Percentiles rank a stretch among this genome's conserved stretches.
Evolutionary conservation across 2,329 filamentous ascomycete species (phyloP).

Genomic region (Oidium heveae): DNA sequence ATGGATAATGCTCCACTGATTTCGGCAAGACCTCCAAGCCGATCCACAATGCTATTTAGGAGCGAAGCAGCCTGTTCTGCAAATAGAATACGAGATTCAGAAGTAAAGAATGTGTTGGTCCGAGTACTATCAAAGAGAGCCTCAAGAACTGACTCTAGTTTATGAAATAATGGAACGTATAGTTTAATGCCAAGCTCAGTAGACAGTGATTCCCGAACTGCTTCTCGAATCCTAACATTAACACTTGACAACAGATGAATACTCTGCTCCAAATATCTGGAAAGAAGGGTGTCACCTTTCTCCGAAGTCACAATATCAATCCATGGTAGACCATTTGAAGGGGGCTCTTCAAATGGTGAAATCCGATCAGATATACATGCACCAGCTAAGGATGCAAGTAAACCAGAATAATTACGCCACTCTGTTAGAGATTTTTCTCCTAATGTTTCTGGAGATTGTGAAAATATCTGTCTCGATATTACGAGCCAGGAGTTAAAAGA

Average conservation of each 20-base stretch:
- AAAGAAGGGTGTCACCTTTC: slow-evolving; percentile 32
- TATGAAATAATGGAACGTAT: slow-evolving; percentile 36
- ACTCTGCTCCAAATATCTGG: slow-evolving; percentile 33
- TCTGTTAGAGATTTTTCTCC: slow-evolving; percentile 32
- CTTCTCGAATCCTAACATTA: slow-evolving; percentile 38
- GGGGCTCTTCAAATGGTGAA: slow-evolving; percentile 27
- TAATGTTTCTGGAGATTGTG: slow-evolving; percentile 22
- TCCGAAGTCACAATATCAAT: slow-evolving; percentile 30
- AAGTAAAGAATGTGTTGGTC: slow-evolving; percentile 24
- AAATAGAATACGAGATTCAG: slow-evolving; percentile 37
- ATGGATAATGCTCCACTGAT: slow-evolving; percentile 34
- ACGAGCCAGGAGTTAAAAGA: slow-evolving; percentile 40
- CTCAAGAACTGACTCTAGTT: slow-evolving; percentile 38
- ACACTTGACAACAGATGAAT: slow-evolving; percentile 38
- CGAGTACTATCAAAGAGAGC: slow-evolving; percentile 31
- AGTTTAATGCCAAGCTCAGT: slow-evolving; percentile 36
- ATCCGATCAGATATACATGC: slow-evolving; percentile 36
- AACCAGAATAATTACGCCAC: slow-evolving; percentile 45
- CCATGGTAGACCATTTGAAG: slow-evolving; percentile 32
- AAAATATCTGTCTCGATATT: slow-evolving; percentile 36
- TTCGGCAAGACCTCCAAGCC: slow-evolving; percentile 36
- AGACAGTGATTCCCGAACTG: slow-evolving; percentile 38
- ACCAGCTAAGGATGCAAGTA: slow-evolving; percentile 39
- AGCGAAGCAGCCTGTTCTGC: slow-evolving; percentile 41
- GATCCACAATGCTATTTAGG: slow-evolving; percentile 35